Evolutionary conservation across 371 early-diverging fungal genomes (phyloP).

Genomic region (Amoeboaphelidium occidentale): DNA sequence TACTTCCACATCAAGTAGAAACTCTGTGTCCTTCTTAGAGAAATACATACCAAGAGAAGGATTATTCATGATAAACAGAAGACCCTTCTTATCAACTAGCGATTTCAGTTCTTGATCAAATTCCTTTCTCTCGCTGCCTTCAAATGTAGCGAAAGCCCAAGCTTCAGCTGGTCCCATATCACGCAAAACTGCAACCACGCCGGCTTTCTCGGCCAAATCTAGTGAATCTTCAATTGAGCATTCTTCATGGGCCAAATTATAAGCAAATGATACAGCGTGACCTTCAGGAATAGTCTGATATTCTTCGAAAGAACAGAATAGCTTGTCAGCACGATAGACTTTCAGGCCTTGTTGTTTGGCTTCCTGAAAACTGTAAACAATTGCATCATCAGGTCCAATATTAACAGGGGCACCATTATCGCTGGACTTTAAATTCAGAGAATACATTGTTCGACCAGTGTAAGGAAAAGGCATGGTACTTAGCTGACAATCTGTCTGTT

Average conservation of each 20-base stretch:
- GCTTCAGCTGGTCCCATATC: too few species aligned
- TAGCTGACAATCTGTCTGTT: slow-evolving; percentile 11
- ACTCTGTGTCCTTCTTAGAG: too few species aligned
- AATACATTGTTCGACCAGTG: slow-evolving; percentile 10
- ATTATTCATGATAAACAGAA: too few species aligned
- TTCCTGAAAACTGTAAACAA: not conserved
- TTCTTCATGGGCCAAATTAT: not conserved
- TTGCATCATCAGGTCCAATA: not conserved
- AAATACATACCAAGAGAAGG: too few species aligned
- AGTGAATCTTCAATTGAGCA: not conserved
- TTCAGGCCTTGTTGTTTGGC: not conserved
- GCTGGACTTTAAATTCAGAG: not conserved
- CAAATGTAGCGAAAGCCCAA: not conserved
- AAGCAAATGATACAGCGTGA: not conserved
- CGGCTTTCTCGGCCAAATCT: not conserved
- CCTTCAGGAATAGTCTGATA: not conserved
- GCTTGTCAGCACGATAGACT: not conserved
- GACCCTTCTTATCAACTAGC: not conserved
- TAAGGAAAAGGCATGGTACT: slow-evolving; percentile 13
- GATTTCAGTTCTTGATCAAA: not conserved
- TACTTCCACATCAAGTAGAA: not conserved
- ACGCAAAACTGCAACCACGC: not conserved
- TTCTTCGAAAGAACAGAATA: not conserved
- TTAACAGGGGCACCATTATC: not conserved
- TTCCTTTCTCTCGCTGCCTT: not conserved